These are phyloP conservation scores for Cystobasidium onofrii DNA, from an alignment of 768 basidiomycete genomes.

Conservation along the genomic window DNA sequence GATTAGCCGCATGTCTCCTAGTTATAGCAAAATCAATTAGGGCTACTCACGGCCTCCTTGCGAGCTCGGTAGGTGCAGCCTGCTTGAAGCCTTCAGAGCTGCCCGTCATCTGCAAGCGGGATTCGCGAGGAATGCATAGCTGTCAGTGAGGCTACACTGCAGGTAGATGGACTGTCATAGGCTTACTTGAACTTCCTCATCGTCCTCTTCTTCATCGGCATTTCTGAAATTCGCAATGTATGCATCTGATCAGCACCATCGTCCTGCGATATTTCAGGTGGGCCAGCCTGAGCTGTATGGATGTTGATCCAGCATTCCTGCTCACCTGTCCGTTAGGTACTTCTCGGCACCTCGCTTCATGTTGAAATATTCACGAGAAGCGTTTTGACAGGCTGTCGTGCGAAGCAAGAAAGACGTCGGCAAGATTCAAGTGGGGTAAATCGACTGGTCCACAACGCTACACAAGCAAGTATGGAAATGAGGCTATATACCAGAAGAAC, in stretches of 20 bases:
- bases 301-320: neutral
- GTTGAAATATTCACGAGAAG: neutral
- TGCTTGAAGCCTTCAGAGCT: constrained; percentile 11
- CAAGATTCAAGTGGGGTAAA: neutral
- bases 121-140: neutral
- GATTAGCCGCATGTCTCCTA: too few species aligned
- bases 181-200: constrained; percentile 3
- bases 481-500: too few species aligned
- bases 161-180: neutral
- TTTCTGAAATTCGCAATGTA: constrained; percentile 7
- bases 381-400: neutral
- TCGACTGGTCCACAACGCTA: neutral
- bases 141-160: neutral
- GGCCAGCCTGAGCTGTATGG: neutral
- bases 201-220: constrained; percentile 14
- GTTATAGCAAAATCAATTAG: too few species aligned
- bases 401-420: neutral
- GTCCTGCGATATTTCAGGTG: neutral
- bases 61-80: constrained; percentile 17
- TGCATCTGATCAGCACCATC: neutral
- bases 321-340: constrained; percentile 27
- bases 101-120: neutral
- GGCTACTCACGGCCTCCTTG: constrained; percentile 24
- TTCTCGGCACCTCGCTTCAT: constrained; percentile 25
- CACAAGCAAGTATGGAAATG: neutral